Base-by-base conservation (phyloP, 192 early-diverging fungal genomes). In the Mortierella alpina region DNA sequence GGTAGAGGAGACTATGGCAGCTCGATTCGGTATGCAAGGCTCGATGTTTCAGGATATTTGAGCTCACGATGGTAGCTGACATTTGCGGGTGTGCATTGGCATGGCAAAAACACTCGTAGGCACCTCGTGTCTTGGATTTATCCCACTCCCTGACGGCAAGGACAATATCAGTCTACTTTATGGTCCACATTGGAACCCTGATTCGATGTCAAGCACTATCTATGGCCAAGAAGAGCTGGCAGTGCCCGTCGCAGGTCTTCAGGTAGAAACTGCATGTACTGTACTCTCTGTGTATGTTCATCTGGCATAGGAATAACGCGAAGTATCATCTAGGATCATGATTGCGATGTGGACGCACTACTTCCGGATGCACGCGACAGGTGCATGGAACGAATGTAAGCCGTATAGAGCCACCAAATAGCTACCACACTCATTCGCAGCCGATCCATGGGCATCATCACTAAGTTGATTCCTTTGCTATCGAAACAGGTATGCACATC, bases 1-100 rank as follows among this genome's bases (percentile, higher is more conserved):
- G 65, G 40, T 68, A 15, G 77, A 80, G 20, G 77, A 80, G 45
- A 80, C 77, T 42, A 50, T 72, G 44, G 69, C 77, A 11, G 70
- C 77, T 0, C 77, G 77, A 0, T 80, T 72, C 49, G 70, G 77
- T 71, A 79, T 18, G 42, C 11, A 7, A 55, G 3, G 9, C 15
- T 12, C 11, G 22, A 55, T 13, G 15, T n/a, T 1, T 18, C 15
- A n/a, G 11, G n/a, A 15, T 18, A 55, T 55, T 13, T 55, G 1
- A 42, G 13, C 40, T 44, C 12, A 4, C 12, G 6, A 39, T 60
- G 22, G n/a, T 15, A 63, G 20, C 45, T 49, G n/a, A 45, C 10
- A 17, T 18, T 14, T 47, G 17, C 54, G 12, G 15, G 48, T 14
- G 40, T 55, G 1, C 46, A 14, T 3, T 10, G 22, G 22, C 17